Evolutionary conservation across 129 eudicot species (phyloP), one percentile per base, ranked within the genome.

Genomic region (Centaurea solstitialis): DNA sequence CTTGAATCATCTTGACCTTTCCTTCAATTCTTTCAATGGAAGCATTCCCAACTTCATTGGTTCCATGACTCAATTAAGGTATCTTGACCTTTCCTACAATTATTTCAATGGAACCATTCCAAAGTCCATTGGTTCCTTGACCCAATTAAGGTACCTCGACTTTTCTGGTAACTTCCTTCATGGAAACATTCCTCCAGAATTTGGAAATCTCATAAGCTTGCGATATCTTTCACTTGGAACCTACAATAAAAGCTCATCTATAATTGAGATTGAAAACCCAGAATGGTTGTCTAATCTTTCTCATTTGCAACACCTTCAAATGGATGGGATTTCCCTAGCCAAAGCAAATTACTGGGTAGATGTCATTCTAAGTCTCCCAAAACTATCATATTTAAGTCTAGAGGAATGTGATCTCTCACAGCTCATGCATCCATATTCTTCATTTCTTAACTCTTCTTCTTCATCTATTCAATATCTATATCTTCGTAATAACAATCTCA

Each of bases 121-220:
- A 2, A 50, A 0, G 40, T 77, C 3, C 37, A 33, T 77, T 73
- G 81, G 69, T 64, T 83, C n/a, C 45, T 0, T 83, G 50, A 45
- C 47, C 1, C 22, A 30, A 8, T 78, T 83, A 40, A 72, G 12
- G 40, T 15, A 30, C 7, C 81, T 77, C 38, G 38, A 67, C 74
- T 69, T 84, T 47, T 37, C 53, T 6, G 0, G 6, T 0, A 68
- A 73, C 35, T 24, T 11, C 12, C 21, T 85, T 20, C 4, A 1
- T 15, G 88, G 85, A 7, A 79, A 7, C 41, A 12, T 80, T 40
- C 88, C 88, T 64, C 13, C 39, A 6, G 72, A 81, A 72, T 40
- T 85, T 73, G 83, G 85, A 71, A 77, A 85, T n/a, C 86, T 85
- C 68, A 3, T 80, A 0, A 72, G 68, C 9, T 72, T 85, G 41